Evolutionary conservation across 371 early-diverging fungal genomes (phyloP).

Genomic region (Choanephora cucurbitarum): DNA sequence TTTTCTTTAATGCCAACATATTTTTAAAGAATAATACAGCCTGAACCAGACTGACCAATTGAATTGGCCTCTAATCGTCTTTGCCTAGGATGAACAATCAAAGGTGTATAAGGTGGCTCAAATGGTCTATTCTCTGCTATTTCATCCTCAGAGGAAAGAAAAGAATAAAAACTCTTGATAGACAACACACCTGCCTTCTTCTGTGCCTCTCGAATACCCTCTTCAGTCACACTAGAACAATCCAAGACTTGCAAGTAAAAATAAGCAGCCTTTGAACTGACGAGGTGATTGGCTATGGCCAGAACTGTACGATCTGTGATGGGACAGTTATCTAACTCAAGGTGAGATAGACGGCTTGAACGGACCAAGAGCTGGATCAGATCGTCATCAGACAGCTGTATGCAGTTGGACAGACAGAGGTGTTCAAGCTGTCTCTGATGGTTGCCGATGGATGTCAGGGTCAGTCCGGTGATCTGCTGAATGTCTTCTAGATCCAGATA

Average conservation of each 20-base stretch:
- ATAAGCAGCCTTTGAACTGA: slow-evolving; percentile 10
- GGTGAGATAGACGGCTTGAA: slow-evolving; percentile 33
- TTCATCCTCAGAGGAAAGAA: neutral
- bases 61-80: too few relatives aligned
- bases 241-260: slow-evolving; percentile 40
- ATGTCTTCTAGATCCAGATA: slow-evolving; percentile 60
- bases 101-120: too few relatives aligned
- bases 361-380: slow-evolving; percentile 38
- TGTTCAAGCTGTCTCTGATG: slow-evolving; percentile 36
- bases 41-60: too few relatives aligned
- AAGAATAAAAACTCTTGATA: slow-evolving; percentile 51
- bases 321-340: slow-evolving; percentile 45
- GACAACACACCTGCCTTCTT: slow-evolving; percentile 34
- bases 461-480: slow-evolving; percentile 46
- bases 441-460: slow-evolving; percentile 49
- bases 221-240: slow-evolving; percentile 46
- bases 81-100: too few relatives aligned
- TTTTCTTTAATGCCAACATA: too few relatives aligned
- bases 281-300: slow-evolving; percentile 30
- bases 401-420: slow-evolving; percentile 57
- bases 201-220: slow-evolving; percentile 37
- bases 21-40: too few relatives aligned
- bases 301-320: slow-evolving; percentile 39
- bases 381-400: slow-evolving; percentile 50
- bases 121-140: too few relatives aligned